Percentiles rank a stretch among this genome's conserved stretches.
These are phyloP conservation scores for Aurantiochytrium sp. DNA, from an alignment of 108 stramenopile genomes.

Conservation along the genomic window DNA sequence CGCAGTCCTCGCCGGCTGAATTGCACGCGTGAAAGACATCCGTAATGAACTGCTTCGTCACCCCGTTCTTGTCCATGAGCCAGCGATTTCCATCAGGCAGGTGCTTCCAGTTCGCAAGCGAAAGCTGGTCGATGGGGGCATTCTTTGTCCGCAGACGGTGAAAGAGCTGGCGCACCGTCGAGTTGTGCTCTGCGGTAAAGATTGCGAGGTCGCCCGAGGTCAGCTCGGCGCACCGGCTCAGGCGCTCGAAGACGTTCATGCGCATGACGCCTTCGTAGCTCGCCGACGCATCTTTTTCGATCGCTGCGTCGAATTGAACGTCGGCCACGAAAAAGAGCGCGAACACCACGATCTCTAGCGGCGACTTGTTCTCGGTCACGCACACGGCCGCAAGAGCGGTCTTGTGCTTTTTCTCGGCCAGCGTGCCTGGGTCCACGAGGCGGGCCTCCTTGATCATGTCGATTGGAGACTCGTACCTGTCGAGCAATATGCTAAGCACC, in stretches of 20 bases:
- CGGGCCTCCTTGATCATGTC: constrained; percentile 7
- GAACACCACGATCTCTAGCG: not conserved
- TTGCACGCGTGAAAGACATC: not conserved
- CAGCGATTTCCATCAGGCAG: not conserved
- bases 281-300: not conserved
- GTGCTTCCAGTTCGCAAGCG: not conserved
- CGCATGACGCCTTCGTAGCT: not conserved
- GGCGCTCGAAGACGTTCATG: not conserved
- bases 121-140: not conserved
- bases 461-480: not conserved
- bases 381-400: not conserved
- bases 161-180: not conserved
- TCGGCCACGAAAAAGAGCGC: not conserved
- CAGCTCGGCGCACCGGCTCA: not conserved
- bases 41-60: not conserved
- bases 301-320: not conserved
- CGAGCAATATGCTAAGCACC: not conserved
- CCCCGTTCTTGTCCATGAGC: not conserved
- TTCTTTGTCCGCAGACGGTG: not conserved
- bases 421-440: not conserved
- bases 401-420: not conserved
- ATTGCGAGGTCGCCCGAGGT: not conserved
- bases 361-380: not conserved
- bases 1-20: not conserved
- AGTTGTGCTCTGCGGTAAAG: not conserved